Conservation (phyloP, 139 green algal species). For the Coelastrella sp. region DNA sequence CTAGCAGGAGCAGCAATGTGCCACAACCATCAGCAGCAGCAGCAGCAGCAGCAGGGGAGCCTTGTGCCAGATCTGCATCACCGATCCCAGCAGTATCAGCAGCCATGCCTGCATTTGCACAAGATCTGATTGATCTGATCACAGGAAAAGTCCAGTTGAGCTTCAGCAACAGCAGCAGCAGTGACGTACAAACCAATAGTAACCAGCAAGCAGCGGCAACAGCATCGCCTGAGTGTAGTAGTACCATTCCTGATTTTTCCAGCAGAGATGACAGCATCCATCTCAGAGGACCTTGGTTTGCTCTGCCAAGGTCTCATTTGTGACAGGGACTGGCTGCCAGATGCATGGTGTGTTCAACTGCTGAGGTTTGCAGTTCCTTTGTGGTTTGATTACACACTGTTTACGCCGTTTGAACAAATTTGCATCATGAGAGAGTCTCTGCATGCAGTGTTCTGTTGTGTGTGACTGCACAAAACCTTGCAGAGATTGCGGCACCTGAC, state of each 20-base stretch:
- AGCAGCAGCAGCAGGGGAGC: neutral
- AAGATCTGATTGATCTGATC: neutral
- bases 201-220: neutral
- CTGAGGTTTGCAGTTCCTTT: too few species aligned
- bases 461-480: too few species aligned
- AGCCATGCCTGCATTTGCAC: conserved; percentile 1
- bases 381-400: too few species aligned
- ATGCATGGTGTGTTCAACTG: too few species aligned
- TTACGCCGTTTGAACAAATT: too few species aligned
- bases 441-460: too few species aligned
- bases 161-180: conserved; percentile 15
- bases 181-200: neutral
- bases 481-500: too few species aligned
- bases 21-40: neutral
- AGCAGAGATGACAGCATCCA: neutral
- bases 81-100: neutral
- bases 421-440: too few species aligned
- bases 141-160: conserved; percentile 8
- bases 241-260: neutral
- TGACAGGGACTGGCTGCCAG: too few species aligned
- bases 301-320: neutral
- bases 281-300: neutral
- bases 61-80: neutral
- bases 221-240: neutral
- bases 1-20: neutral